Base-by-base conservation (phyloP, 768 basidiomycete species). In the Tylopilus rubrobrunneus region DNA sequence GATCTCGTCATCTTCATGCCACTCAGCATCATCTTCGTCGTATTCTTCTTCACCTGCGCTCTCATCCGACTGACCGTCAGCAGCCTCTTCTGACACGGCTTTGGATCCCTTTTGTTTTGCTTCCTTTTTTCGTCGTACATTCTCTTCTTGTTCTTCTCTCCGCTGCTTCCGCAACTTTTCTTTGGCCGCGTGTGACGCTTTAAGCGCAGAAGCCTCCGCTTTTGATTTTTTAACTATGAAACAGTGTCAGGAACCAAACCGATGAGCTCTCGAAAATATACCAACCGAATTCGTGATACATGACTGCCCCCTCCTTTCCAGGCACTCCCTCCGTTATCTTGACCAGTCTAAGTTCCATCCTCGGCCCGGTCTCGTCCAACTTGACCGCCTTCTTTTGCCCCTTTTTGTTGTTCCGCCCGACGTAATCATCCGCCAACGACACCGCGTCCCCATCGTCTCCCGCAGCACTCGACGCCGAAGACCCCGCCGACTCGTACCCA, bases 251-350 rank as follows among this genome's bases (percentile, higher is more conserved):
- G 46, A 56, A 55, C 12, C 14, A 7, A 45, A 31, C n/a, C 37
- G 31, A 37, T 14, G 17, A 19, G 3, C 45, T 3, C 44, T 45
- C 27, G 29, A 21, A 31, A 40, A 41, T 34, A 8, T 4, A 77
- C 89, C 62, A 62, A 93, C 96, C 88, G 63, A 97, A 89, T 72
- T 91, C 86, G 67, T 99, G 97, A 75, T 89, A 97, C 39, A 99
- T 86, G 2, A 98, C 92, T 58, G 81, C 83, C 7, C 97, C 92
- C 70, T 96, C 92, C 62, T 86, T 95, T 14, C 95, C 97, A 5
- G 95, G 94, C 17, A 90, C 76, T 23, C 97, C 96, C 69, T 98
- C 96, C 17, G 86, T 83, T 53, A 99, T 93, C 76, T 99, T 99
- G 61, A 98, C 83, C 61, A 99, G 73, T 58, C 82, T 80, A 60